Base-by-base conservation (phyloP, 2,329 filamentous ascomycete genomes). In the Calonectria honghensis region DNA sequence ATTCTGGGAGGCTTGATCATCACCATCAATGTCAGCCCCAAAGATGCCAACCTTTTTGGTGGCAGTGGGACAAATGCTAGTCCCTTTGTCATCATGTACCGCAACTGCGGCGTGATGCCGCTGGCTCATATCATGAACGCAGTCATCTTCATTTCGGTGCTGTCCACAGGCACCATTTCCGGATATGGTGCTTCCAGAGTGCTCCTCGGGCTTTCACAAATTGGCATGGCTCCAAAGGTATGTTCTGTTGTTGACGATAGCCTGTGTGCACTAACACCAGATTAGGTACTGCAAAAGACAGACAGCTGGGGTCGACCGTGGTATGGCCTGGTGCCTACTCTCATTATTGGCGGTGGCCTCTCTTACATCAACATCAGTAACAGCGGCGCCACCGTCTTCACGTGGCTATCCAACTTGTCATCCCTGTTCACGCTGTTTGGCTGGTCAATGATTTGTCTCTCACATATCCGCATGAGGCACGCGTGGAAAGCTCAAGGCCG, bases 51-150 rank as follows among this genome's bases (percentile, higher is more conserved):
- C 39, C 82, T 89, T 13, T 88, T 88, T 68, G 87, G 86, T 11
- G 81, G 79, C 6, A 73, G 74, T 0, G 87, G 85, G 9, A 86
- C 85, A 35, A 87, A 88, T 54, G 85, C 86, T 7, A 87, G 85
- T 9, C 88, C 88, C 0, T 89, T 88, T 72, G 86, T 87, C 70
- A 85, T 89, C 61, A 87, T 87, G 27, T 88, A 86, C 66, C 81
- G 82, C 10, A 82, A 87, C 39, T 84, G 86, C 0, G 84, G 84
- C 1, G 78, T 88, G 5, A 76, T 77, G 14, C 82, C 82, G 3
- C 76, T 87, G 16, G 87, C 88, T 0, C 85, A 88, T 72, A 85
- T 88, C 67, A 88, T 89, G 83, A 89, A 89, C 73, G 87, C 85
- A 2, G 83, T 88, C 71, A 87, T 89, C 72, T 85, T 89, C 51